Evolutionary conservation across 1,284 basidiomycete genomes (phyloP).

Genomic region (Uromyces viciae-fabae): DNA sequence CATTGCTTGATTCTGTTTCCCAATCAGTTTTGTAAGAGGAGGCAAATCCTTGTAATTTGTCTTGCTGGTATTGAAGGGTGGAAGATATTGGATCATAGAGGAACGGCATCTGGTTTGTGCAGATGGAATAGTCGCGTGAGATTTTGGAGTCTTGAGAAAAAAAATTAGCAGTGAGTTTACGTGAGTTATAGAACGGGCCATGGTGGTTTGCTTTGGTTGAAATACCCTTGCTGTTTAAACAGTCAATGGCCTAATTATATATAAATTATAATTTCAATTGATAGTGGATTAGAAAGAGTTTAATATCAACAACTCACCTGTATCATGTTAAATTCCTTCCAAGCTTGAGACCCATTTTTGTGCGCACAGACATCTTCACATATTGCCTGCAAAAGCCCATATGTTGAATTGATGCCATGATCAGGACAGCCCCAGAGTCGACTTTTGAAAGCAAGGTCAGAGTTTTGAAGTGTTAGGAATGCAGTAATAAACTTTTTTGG

Average conservation of each 20-base stretch:
- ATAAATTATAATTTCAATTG: not conserved
- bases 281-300: no score
- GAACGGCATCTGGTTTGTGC: not conserved
- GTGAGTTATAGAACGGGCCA: not conserved
- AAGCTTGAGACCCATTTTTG: not conserved
- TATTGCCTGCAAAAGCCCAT: not conserved
- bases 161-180: not conserved
- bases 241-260: not conserved
- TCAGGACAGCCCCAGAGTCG: not conserved
- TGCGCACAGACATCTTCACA: not conserved
- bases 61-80: not conserved
- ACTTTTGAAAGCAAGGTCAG: not conserved
- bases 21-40: not conserved
- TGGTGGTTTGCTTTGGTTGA: not conserved
- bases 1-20: not conserved
- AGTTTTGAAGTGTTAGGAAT: not conserved
- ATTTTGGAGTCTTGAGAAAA: not conserved
- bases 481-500: not conserved
- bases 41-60: no score
- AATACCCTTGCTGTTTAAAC: not conserved
- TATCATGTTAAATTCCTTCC: not conserved
- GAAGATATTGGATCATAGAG: not conserved
- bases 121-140: not conserved
- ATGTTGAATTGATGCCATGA: not conserved
- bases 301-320: not conserved